phyloP scores from a whole-genome alignment of 2,329 filamentous ascomycete genomes.

The Purpureocillium takamizusanense region DNA sequence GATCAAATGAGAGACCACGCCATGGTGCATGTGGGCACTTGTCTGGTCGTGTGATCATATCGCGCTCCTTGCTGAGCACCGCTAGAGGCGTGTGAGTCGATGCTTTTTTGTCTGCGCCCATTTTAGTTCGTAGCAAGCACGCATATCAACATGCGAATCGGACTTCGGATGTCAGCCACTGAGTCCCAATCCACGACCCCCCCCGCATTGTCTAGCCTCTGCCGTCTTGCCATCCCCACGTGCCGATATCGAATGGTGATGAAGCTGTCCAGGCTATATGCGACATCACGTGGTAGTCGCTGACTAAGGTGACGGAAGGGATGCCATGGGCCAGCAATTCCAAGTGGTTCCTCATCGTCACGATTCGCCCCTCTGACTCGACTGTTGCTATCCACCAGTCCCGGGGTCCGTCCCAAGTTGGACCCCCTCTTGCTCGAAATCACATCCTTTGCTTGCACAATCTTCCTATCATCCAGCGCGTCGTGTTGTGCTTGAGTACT shows the following conservation, averaged over 20 bases:
- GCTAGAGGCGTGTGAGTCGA: no score
- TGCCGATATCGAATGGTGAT: constrained; percentile 10
- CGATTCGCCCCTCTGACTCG: constrained; percentile 25
- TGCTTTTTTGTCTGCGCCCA: no score
- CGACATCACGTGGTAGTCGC: neutral
- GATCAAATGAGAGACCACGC: no score
- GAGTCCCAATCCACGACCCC: neutral
- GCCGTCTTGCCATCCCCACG: neutral
- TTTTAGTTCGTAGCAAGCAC: no score
- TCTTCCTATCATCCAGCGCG: neutral
- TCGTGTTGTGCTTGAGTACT: no score
- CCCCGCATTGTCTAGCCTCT: constrained; percentile 1
- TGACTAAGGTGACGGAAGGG: neutral
- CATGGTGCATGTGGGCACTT: no score
- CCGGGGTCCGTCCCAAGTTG: constrained; percentile 25
- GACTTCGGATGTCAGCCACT: no score
- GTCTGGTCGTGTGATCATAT: no score
- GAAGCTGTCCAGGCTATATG: neutral
- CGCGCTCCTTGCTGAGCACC: no score
- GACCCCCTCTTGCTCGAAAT: constrained; percentile 16
- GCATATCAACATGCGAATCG: no score
- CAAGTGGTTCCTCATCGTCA: constrained; percentile 3
- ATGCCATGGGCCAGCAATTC: no score
- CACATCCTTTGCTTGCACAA: neutral
- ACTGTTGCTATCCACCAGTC: constrained; percentile 21